phyloP scores from a whole-genome alignment of 805 yeast genomes.

The Kodamaea nitidulidarum region DNA sequence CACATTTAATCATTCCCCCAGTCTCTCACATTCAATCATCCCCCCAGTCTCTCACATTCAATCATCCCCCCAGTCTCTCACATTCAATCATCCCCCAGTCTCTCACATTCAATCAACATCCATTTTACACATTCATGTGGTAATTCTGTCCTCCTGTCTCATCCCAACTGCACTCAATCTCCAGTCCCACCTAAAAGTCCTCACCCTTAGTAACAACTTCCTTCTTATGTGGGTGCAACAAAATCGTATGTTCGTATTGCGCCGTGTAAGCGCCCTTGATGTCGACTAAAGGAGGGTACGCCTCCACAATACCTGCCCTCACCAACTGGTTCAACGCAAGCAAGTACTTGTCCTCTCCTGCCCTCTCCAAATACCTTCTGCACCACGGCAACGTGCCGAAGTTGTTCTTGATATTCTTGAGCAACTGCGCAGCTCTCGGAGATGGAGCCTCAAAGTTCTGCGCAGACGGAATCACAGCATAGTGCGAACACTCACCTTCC shows the following conservation, averaged over 20 bases:
- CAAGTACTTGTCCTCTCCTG: slow-evolving; percentile 89
- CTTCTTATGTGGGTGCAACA: slow-evolving; percentile 85
- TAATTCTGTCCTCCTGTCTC: too few species aligned
- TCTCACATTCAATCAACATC: too few species aligned
- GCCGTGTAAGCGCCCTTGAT: slow-evolving; percentile 86
- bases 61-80: too few species aligned
- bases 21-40: too few species aligned
- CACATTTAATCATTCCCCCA: too few species aligned
- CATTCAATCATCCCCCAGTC: too few species aligned
- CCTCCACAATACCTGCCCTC: slow-evolving; percentile 82
- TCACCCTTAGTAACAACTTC: slow-evolving; percentile 96
- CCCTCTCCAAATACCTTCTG: slow-evolving; percentile 85
- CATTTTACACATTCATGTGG: too few species aligned
- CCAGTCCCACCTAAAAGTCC: slow-evolving; percentile 75
- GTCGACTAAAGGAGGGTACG: slow-evolving; percentile 91
- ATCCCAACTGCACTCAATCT: too few species aligned
- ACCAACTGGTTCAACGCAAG: slow-evolving; percentile 83
- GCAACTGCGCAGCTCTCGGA: slow-evolving; percentile 64
- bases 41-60: too few species aligned
- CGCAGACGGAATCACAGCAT: slow-evolving; percentile 58
- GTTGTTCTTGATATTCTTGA: slow-evolving; percentile 66
- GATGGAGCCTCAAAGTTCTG: slow-evolving; percentile 43
- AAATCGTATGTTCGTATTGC: slow-evolving; percentile 91
- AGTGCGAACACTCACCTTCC: slow-evolving; percentile 94
- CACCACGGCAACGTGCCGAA: slow-evolving; percentile 97